Evolutionary conservation across 345 rosid species (phyloP).

Genomic region (Litchi chinensis): DNA sequence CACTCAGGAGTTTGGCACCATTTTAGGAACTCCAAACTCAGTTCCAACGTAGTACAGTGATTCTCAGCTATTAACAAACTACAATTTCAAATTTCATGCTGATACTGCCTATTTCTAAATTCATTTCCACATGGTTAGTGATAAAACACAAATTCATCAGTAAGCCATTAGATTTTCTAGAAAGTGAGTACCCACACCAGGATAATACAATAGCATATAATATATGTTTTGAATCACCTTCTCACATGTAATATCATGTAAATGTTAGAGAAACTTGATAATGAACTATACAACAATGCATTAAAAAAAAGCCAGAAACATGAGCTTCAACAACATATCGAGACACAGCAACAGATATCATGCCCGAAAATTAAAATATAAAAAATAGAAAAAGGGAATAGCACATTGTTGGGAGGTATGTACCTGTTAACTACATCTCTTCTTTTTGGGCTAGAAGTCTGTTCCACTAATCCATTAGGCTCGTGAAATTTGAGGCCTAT

Average conservation of each 20-base stretch:
- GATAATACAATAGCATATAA: not conserved
- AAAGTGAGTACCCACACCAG: too few relatives aligned
- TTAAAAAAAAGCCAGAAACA: not conserved
- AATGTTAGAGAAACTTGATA: not conserved
- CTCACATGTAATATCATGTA: not conserved
- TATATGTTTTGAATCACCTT: not conserved
- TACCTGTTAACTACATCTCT: conserved; percentile 51
- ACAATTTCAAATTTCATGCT: not conserved
- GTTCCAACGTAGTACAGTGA: not conserved
- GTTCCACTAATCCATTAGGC: conserved; percentile 36
- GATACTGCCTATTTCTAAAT: not conserved
- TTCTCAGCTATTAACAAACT: not conserved
- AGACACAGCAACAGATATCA: not conserved
- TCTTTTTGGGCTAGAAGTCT: conserved; percentile 44
- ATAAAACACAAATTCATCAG: too few relatives aligned
- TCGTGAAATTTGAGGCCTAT: conserved; percentile 39
- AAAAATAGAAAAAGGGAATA: not conserved
- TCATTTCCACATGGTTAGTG: not conserved
- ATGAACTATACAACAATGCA: not conserved
- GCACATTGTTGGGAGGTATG: not conserved
- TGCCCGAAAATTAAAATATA: too few relatives aligned
- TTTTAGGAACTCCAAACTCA: conserved; percentile 4
- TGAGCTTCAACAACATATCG: not conserved
- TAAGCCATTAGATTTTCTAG: not conserved
- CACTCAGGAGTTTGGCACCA: not conserved